Evolutionary conservation across 495 filamentous ascomycete species (phyloP), one percentile per base, ranked within the genome.

Genomic region (Cairneyella variabilis): DNA sequence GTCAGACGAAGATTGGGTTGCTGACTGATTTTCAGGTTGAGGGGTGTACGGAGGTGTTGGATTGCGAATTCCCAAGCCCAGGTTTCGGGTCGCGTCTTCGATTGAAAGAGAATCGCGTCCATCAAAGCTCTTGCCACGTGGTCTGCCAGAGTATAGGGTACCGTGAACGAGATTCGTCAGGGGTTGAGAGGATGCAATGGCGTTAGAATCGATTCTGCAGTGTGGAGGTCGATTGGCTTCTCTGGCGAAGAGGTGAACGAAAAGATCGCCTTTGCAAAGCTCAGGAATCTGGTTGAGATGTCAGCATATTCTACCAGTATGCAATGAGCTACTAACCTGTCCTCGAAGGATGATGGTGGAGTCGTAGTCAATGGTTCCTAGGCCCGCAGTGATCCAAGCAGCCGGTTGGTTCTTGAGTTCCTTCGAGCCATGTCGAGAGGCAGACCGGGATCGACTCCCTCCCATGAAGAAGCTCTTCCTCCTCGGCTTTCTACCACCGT

Each of bases 241-340:
- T 37, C 80, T 79, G 2, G 90, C 80, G 61, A 88, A 88, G 7
- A 97, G 71, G 62, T 93, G 95, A 22, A 98, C 79, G 48, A 82
- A 82, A n/a, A 89, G 86, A 63, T 92, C 86, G 30, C 93, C 86
- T 58, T 91, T 85, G 95, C 95, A 97, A 25, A 98, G 67, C 69
- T 97, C 95, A 0, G 83, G 75, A 10, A 95, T 79, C 86, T 92
- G 48, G 21, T 50, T 12, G 3, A 18, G 5, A 22, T 14, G n/a
- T 56, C 21, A 53, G 46, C 34, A 49, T 44, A 8, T 39, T 6
- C 27, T 20, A 40, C 36, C 12, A 46, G 21, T 26, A 17, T 25
- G 18, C 28, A 39, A 36, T 1, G 37, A 48, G 51, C 66, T 38
- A 71, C 83, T 81, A 71, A 80, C 83, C 40, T 85, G 82, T 11